Base-by-base conservation (phyloP, 768 basidiomycete species). In the Boletus tomentosulus region DNA sequence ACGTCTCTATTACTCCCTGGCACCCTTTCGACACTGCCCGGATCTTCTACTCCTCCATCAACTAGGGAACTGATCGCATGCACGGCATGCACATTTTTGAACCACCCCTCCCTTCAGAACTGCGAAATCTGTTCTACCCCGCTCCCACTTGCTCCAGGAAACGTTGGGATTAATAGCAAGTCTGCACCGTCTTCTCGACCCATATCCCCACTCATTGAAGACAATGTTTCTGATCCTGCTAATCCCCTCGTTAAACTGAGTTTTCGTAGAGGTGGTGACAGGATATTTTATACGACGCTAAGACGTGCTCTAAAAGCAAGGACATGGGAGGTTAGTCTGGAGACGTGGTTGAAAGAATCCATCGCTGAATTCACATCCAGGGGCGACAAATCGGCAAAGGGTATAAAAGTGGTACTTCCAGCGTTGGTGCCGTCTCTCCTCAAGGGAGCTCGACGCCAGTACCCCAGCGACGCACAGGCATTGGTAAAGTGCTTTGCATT, bases 191-290 rank as follows among this genome's bases (percentile, higher is more conserved):
- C 82, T 0, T 86, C 89, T 11, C 78, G 87, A 25, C 81, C 87
- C 3, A 66, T 74, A 8, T 84, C 88, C 0, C 79, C 79, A 1
- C 74, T 73, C 38, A 49, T 60, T 8, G 55, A 56, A 7, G 64
- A 58, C 37, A 52, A 58, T 38, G 56, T 43, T 35, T 66, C 68
- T 28, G 65, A 69, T 35, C 66, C 71, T 10, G 62, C 63, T 6
- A 65, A 73, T n/a, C 63, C 75, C 30, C 74, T 86, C 53, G 80
- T 97, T 46, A 87, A 89, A 59, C 66, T 99, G 51, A 94, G 91
- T 69, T 98, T 99, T 68, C 79, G 96, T 41, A 90, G 85, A 66
- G 93, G 95, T 3, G 95, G 95, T 0, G 93, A 89, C 66, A 88
- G 88, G 69, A 60, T 79, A 1, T 88, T 92, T 59, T 98, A 99